These are phyloP conservation scores for Trametes gibbosa DNA, from an alignment of 768 basidiomycete species.

Conservation along the genomic window DNA sequence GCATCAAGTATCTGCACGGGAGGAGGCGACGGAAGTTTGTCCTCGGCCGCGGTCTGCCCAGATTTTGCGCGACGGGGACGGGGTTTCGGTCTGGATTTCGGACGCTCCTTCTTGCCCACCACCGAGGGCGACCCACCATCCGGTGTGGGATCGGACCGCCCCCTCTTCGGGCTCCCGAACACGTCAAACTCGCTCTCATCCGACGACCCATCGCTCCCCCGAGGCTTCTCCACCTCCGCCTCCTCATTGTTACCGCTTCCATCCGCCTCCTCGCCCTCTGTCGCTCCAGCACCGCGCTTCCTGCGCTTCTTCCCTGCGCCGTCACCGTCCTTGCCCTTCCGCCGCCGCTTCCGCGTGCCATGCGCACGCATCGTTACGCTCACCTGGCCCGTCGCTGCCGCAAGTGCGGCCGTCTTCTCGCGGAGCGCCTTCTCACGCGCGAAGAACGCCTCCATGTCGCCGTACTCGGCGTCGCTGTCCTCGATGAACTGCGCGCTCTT, in stretches of 20 bases:
- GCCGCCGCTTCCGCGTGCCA: constrained; percentile 60
- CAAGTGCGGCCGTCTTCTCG: constrained; percentile 43
- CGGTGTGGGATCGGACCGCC: constrained; percentile 12
- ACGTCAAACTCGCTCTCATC: constrained; percentile 27
- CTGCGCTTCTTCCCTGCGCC: constrained; percentile 42
- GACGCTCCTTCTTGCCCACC: not conserved
- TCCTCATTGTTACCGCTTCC: constrained; percentile 9
- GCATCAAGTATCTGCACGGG: not conserved
- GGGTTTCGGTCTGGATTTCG: constrained; percentile 20
- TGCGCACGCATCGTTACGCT: constrained; percentile 44
- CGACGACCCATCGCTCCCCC: constrained; percentile 21
- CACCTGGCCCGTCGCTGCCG: constrained; percentile 42
- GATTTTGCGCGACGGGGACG: constrained; percentile 38
- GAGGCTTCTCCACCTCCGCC: constrained; percentile 29
- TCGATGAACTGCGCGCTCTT: constrained; percentile 91
- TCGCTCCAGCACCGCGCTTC: constrained; percentile 34
- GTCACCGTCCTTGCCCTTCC: constrained; percentile 46
- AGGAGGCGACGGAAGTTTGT: not conserved
- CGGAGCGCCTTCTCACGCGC: constrained; percentile 66
- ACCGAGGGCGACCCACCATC: constrained; percentile 14
- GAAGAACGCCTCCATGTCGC: constrained; percentile 80
- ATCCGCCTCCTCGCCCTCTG: constrained; percentile 24
- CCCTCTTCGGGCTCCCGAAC: constrained; percentile 21
- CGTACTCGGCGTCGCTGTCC: constrained; percentile 85
- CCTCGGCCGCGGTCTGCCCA: not conserved